Evolutionary conservation across 2,329 filamentous ascomycete species (phyloP).

Genomic region (Sporothrix brasiliensis): DNA sequence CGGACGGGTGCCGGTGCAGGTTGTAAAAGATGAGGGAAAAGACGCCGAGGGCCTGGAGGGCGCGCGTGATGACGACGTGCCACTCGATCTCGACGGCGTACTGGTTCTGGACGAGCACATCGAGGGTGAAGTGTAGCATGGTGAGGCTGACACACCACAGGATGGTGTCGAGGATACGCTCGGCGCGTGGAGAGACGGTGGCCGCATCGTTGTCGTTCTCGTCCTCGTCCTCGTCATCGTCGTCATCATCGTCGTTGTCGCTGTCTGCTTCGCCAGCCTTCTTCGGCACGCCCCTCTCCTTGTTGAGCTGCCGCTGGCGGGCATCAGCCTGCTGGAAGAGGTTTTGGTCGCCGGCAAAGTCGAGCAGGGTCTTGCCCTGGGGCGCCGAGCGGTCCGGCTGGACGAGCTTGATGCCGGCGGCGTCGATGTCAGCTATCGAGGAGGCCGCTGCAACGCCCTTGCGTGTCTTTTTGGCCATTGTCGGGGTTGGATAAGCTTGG

Average conservation of each 20-base stretch:
- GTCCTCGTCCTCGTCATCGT: constrained; percentile 42
- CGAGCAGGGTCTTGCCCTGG: constrained; percentile 68
- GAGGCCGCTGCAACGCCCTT: constrained; percentile 48
- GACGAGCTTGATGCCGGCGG: constrained; percentile 60
- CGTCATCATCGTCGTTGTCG: constrained; percentile 30
- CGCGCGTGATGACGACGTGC: constrained; percentile 56
- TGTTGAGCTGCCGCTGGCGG: constrained; percentile 45
- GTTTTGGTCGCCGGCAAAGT: constrained; percentile 68
- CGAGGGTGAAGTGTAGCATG: constrained; percentile 76
- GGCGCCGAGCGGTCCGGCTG: constrained; percentile 70
- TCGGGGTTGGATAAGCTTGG: background rate
- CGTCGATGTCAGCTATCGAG: constrained; percentile 52
- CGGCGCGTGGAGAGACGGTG: constrained; percentile 50
- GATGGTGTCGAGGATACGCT: constrained; percentile 58
- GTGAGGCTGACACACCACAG: constrained; percentile 65
- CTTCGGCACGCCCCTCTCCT: constrained; percentile 37
- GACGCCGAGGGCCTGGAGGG: constrained; percentile 58
- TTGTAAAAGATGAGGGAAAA: constrained; percentile 60
- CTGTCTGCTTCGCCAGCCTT: background rate
- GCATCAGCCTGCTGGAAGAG: constrained; percentile 56
- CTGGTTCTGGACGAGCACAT: constrained; percentile 77
- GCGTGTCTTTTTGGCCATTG: constrained; percentile 27
- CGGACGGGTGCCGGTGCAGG: constrained; percentile 57
- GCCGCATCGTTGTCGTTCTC: constrained; percentile 40
- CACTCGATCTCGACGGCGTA: constrained; percentile 70